Evolutionary conservation across 352 stramenopile species (phyloP).

Genomic region (Phytophthora tentaculata): DNA sequence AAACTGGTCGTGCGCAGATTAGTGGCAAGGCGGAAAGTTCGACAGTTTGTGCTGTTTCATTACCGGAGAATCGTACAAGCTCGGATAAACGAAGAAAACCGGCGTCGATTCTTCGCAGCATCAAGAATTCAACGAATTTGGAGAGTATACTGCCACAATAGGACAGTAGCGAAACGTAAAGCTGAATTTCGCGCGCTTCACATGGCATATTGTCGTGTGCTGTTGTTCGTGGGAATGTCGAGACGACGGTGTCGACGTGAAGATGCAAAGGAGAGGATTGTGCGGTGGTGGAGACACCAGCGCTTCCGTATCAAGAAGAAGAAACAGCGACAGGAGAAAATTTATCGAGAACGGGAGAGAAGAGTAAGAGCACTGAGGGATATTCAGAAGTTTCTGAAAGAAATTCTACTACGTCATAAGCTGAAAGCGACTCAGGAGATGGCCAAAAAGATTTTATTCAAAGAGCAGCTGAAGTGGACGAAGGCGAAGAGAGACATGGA

Average conservation of each 20-base stretch:
- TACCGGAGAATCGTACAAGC: conserved; percentile 16
- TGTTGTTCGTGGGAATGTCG: conserved; percentile 47
- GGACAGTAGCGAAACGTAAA: conserved; percentile 4
- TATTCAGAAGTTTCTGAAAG: conserved; percentile 53
- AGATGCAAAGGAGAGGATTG: conserved; percentile 41
- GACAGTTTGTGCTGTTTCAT: conserved; percentile 31
- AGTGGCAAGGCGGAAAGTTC: conserved; percentile 36
- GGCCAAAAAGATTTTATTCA: conserved; percentile 49
- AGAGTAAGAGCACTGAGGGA: conserved; percentile 33
- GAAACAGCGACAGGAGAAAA: conserved; percentile 18
- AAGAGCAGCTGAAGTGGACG: conserved; percentile 49
- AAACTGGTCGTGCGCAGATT: conserved; percentile 33
- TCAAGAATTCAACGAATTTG: conserved; percentile 41
- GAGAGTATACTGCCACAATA: conserved; percentile 16
- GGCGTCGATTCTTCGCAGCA: conserved; percentile 11
- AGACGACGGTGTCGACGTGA: conserved; percentile 29
- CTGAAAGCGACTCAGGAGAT: conserved; percentile 41
- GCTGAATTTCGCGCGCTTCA: conserved; percentile 45
- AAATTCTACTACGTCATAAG: conserved; percentile 46
- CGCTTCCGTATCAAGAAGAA: conserved; percentile 19
- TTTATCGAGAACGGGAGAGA: conserved; percentile 24
- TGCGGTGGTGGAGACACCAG: conserved; percentile 52
- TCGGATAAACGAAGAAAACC: conserved; percentile 13
- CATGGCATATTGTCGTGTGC: conserved; percentile 49
- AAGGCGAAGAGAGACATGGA: conserved; percentile 56